These are phyloP conservation scores for Saxophila tyrrhenica DNA, from an alignment of 495 filamentous ascomycete genomes.

Conservation along the genomic window DNA sequence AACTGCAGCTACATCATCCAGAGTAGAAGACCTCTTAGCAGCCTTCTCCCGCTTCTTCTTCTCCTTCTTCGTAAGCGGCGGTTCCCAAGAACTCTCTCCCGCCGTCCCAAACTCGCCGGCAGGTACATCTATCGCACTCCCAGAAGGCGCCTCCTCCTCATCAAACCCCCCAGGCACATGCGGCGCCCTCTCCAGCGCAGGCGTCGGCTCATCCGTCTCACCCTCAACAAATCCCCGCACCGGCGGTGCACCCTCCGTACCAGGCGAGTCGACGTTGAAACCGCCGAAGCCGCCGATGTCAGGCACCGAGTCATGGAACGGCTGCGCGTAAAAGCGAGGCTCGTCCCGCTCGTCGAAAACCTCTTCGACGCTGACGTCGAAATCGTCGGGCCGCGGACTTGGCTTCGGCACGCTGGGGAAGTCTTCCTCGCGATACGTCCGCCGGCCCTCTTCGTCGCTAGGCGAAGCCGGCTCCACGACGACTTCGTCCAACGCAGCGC, in stretches of 20 bases:
- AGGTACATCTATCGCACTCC: neutral
- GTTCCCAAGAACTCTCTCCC: slow-evolving; percentile 6
- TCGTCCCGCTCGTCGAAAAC: slow-evolving; percentile 11
- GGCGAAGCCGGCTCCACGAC: slow-evolving; percentile 13
- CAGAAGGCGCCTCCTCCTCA: slow-evolving; percentile 11
- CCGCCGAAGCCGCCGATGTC: slow-evolving; percentile 11
- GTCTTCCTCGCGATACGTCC: slow-evolving; percentile 5
- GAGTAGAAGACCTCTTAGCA: neutral
- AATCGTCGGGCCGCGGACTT: neutral
- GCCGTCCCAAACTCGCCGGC: neutral
- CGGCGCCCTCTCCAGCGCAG: slow-evolving; percentile 7
- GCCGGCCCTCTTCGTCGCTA: slow-evolving; percentile 1
- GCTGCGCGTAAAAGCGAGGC: slow-evolving; percentile 13
- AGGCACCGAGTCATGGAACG: slow-evolving; percentile 23
- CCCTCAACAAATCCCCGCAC: slow-evolving; percentile 21
- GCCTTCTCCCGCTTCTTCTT: slow-evolving; percentile 18
- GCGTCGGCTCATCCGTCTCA: slow-evolving; percentile 15
- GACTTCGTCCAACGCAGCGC: slow-evolving; percentile 8
- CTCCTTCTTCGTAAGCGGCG: slow-evolving; percentile 19
- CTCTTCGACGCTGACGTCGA: neutral
- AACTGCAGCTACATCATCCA: neutral
- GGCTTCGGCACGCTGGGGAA: no score
- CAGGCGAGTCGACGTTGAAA: slow-evolving; percentile 6
- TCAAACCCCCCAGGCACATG: slow-evolving; percentile 25
- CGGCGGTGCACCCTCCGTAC: slow-evolving; percentile 11